Percentiles rank a stretch among this genome's conserved stretches.
These are phyloP conservation scores for Mycena amicta DNA, from an alignment of 768 basidiomycete species.

Conservation along the genomic window DNA sequence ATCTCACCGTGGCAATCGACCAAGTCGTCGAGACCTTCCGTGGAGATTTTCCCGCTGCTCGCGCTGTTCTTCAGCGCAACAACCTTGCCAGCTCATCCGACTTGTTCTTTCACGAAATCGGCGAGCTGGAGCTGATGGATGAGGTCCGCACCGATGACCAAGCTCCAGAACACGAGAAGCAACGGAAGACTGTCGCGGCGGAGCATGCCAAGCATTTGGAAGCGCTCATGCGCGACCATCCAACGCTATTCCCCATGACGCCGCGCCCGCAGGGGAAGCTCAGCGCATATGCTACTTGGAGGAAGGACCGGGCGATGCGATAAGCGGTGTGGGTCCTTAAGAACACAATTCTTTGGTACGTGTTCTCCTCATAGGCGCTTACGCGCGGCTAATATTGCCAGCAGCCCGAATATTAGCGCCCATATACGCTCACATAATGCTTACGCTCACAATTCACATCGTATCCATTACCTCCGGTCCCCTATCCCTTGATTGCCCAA, in stretches of 20 bases:
- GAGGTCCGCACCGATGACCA: slow-evolving; percentile 10
- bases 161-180: not conserved
- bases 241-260: slow-evolving; percentile 15
- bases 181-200: slow-evolving; percentile 1
- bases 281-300: slow-evolving; percentile 9
- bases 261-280: slow-evolving; percentile 14
- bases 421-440: no score
- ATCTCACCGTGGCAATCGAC: slow-evolving; percentile 9
- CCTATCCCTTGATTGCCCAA: no score
- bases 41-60: not conserved
- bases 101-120: slow-evolving; percentile 15
- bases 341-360: no score
- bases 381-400: no score
- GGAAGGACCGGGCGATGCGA: no score
- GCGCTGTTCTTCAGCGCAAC: slow-evolving; percentile 9
- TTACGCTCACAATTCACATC: no score
- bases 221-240: slow-evolving; percentile 13
- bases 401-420: no score
- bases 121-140: slow-evolving; percentile 13
- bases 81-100: not conserved
- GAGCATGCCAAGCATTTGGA: slow-evolving; percentile 7
- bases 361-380: no score
- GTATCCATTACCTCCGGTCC: no score
- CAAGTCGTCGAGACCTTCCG: slow-evolving; percentile 5
- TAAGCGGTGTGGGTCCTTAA: no score